A percentile compares a stretch with the other conserved stretches of the same genome.
These are phyloP conservation scores for Xylaria flabelliformis DNA, from an alignment of 495 filamentous ascomycete species.

Conservation along the genomic window DNA sequence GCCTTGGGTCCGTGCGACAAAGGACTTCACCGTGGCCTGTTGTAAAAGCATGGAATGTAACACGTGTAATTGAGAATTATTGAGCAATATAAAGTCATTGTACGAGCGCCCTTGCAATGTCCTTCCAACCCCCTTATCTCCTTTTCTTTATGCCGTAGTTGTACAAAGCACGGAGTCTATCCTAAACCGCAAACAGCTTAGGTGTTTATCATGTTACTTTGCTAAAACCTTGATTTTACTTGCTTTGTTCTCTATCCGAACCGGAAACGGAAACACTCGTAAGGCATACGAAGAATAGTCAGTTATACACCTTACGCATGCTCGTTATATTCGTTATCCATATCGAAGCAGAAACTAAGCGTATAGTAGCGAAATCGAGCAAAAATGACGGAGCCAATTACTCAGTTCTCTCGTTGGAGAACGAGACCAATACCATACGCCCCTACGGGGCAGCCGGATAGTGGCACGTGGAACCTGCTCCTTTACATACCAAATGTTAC, in stretches of 20 bases:
- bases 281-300: not conserved
- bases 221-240: not conserved
- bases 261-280: conserved; percentile 1
- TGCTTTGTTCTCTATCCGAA: not conserved
- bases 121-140: no score
- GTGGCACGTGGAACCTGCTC: not conserved
- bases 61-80: no score
- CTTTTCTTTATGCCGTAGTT: no score
- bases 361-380: not conserved
- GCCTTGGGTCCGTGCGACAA: no score
- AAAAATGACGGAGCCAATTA: not conserved
- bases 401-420: not conserved
- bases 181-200: not conserved
- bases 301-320: not conserved
- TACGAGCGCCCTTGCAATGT: no score
- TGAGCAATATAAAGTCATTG: no score
- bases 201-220: not conserved
- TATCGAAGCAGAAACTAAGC: not conserved
- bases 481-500: not conserved
- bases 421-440: not conserved
- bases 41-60: no score
- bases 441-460: not conserved
- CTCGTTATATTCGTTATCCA: not conserved
- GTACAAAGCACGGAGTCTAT: not conserved
- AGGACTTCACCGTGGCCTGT: no score